Evolutionary conservation across 768 basidiomycete genomes (phyloP).

Genomic region (Thelephora ganbajun): DNA sequence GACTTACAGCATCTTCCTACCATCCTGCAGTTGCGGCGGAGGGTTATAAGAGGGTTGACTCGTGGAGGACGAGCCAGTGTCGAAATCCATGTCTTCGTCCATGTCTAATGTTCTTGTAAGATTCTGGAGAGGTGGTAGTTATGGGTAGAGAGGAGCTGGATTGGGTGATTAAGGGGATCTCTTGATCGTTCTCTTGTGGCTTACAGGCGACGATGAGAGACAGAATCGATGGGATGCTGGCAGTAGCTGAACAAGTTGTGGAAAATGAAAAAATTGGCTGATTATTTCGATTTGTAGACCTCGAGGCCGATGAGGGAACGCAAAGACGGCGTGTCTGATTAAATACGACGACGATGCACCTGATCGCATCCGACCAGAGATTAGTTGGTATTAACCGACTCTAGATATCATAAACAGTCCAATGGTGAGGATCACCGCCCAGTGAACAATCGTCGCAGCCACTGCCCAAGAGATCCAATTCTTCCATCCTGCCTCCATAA

Average conservation of each 20-base stretch:
- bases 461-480: constrained; percentile 40
- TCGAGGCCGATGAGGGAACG: too few relatives aligned
- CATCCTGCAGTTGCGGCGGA: constrained; percentile 21
- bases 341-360: too few relatives aligned
- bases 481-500: constrained; percentile 46
- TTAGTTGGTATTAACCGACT: too few relatives aligned
- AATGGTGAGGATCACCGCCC: constrained; percentile 28
- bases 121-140: constrained; percentile 2
- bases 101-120: constrained; percentile 23
- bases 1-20: constrained; percentile 66
- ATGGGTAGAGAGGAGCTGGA: constrained; percentile 5
- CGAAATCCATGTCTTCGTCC: constrained; percentile 76
- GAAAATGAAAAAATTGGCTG: too few relatives aligned
- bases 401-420: neutral
- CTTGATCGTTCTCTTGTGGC: too few relatives aligned
- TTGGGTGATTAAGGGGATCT: neutral
- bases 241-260: too few relatives aligned
- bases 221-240: too few relatives aligned
- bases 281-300: too few relatives aligned
- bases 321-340: too few relatives aligned
- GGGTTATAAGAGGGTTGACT: constrained; percentile 20
- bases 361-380: too few relatives aligned
- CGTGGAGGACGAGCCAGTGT: constrained; percentile 20
- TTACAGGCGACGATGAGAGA: too few relatives aligned
- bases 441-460: constrained; percentile 57